phyloP scores from a whole-genome alignment of 305 asterid species.

The Coffea humblotiana region DNA sequence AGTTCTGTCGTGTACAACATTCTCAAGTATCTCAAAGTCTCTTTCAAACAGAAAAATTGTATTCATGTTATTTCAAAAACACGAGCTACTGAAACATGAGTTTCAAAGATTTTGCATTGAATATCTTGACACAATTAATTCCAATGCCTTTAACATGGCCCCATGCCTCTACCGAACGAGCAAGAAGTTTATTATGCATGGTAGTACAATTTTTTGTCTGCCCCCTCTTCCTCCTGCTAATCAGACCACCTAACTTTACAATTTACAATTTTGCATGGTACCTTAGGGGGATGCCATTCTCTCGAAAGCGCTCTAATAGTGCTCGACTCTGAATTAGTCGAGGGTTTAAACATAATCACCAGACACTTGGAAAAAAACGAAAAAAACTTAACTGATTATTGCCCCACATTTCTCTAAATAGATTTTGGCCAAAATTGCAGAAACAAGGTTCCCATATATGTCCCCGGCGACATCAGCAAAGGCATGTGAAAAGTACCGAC shows the following conservation, averaged over 20 bases:
- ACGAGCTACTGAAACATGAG: background rate
- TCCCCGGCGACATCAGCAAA: too few species aligned
- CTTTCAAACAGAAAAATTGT: background rate
- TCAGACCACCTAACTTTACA: too few species aligned
- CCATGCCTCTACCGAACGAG: background rate
- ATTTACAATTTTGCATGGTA: too few species aligned
- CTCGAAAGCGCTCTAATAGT: too few species aligned
- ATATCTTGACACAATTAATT: background rate
- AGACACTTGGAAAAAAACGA: too few species aligned
- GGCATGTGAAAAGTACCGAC: constrained; percentile 24
- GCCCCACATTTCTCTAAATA: too few species aligned
- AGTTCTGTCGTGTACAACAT: background rate
- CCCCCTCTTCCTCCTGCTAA: too few species aligned
- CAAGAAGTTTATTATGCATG: background rate
- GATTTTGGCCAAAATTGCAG: background rate
- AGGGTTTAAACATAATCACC: too few species aligned
- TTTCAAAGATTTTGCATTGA: background rate
- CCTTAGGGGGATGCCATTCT: too few species aligned
- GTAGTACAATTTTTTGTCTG: too few species aligned
- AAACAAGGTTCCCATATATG: background rate
- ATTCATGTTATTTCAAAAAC: background rate
- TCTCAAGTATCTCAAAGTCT: background rate
- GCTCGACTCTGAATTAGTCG: too few species aligned
- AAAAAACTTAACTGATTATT: too few species aligned
- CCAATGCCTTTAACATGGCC: background rate